These are phyloP conservation scores for maize (Zea mays) DNA, from an alignment of 176 grass and related monocot species.

Conservation along the genomic window Zm-B73-REFERENCE-NAM-5.0 NC_050097.1:212611501-212612000, in stretches of 20 bases:
- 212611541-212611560: neutral
- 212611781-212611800: neutral
- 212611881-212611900: conserved; percentile 26
- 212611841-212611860: conserved; percentile 1
- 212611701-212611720: conserved; percentile 28
- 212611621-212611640: conserved; percentile 4
- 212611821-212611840: neutral
- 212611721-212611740: neutral
- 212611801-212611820: neutral
- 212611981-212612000: neutral
- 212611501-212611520: neutral
- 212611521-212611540: conserved; percentile 7
- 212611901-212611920: conserved; percentile 23
- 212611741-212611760: neutral
- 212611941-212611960: conserved; percentile 21
- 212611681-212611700: neutral
- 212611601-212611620: neutral
- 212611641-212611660: neutral
- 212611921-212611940: conserved; percentile 21
- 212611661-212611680: neutral
- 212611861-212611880: conserved; percentile 22
- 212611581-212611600: neutral
- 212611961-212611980: conserved; percentile 61
- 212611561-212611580: neutral
- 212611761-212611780: neutral